Percentiles rank a stretch among this genome's conserved stretches.
Evolutionary conservation across 129 eudicot species (phyloP).

Genomic region (Daucus carota): DNA sequence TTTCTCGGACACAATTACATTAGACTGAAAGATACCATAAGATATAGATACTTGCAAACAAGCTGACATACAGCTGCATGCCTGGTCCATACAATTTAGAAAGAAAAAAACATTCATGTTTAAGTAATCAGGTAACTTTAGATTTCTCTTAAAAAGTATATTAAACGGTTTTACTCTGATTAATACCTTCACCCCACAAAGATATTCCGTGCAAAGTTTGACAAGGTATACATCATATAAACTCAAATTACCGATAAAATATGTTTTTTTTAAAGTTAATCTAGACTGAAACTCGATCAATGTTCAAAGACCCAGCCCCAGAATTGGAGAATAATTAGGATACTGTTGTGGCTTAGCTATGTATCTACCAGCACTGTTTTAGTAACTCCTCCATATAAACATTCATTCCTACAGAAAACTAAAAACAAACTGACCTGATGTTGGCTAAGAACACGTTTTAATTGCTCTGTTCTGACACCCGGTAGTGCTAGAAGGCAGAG

Average conservation of each 20-base stretch:
- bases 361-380: neutral
- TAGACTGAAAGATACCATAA: neutral
- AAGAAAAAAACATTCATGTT: neutral
- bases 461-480: constrained; percentile 71
- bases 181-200: neutral
- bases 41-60: neutral
- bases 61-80: neutral
- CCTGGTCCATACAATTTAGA: neutral
- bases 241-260: neutral
- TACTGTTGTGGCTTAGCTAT: constrained; percentile 2
- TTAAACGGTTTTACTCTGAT: neutral
- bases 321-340: neutral
- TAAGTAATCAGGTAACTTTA: neutral
- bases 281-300: neutral
- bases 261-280: neutral
- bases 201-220: neutral
- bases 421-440: constrained; percentile 46
- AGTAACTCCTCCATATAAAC: neutral
- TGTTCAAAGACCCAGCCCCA: neutral
- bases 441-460: constrained; percentile 80
- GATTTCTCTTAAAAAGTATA: neutral
- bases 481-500: constrained; percentile 90
- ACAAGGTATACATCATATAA: constrained; percentile 3
- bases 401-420: neutral
- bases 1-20: neutral